Evolutionary conservation across 768 basidiomycete species (phyloP).

Genomic region (Paxillus rubicundulus): DNA sequence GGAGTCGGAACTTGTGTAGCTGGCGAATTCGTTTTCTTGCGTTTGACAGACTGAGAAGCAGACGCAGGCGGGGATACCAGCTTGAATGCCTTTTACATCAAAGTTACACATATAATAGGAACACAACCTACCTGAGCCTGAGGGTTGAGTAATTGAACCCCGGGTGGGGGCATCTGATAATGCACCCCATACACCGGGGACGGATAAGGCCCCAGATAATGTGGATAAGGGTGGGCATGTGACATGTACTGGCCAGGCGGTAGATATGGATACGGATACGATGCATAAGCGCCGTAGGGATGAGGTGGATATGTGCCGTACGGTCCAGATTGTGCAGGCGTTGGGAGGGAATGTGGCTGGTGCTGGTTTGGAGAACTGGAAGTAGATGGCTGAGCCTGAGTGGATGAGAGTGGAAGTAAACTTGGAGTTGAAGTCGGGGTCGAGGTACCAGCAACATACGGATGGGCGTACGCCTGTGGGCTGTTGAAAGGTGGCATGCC

Average conservation of each 20-base stretch:
- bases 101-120: neutral
- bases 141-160: neutral
- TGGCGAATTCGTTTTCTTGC: neutral
- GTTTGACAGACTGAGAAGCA: neutral
- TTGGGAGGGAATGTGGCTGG: neutral
- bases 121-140: neutral
- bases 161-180: neutral
- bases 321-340: neutral
- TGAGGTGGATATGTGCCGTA: conserved; percentile 18
- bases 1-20: neutral
- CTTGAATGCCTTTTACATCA: neutral
- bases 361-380: conserved; percentile 21
- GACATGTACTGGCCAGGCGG: conserved; percentile 14
- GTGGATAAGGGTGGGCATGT: conserved; percentile 3
- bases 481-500: conserved; percentile 24
- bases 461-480: neutral
- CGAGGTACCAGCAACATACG: neutral
- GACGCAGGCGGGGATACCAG: neutral
- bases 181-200: neutral
- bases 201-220: conserved; percentile 4
- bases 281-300: conserved; percentile 15
- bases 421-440: neutral
- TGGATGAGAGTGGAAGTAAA: conserved; percentile 2
- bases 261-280: conserved; percentile 15
- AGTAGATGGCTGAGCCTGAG: conserved; percentile 15